A percentile compares a stretch with the other conserved stretches of the same genome.
phyloP scores from a whole-genome alignment of 805 yeast genomes.

The Wickerhamiella brachini region DNA sequence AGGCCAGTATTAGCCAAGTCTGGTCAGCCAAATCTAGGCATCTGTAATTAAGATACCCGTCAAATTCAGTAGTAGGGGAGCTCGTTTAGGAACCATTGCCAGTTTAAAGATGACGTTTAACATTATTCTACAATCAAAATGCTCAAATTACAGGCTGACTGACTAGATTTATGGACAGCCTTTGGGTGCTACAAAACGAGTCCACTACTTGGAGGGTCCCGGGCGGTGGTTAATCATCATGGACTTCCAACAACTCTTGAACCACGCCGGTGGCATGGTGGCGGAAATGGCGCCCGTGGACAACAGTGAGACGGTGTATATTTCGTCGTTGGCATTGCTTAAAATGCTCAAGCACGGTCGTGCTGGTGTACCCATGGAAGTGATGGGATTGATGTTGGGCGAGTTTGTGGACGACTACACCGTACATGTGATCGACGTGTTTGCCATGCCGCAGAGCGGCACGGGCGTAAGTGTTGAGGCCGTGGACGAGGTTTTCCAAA shows the following conservation, averaged over 20 bases:
- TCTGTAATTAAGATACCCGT: too few relatives aligned
- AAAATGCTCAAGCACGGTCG: conserved; percentile 97
- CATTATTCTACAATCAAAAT: too few relatives aligned
- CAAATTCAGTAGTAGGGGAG: too few relatives aligned
- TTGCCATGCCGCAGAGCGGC: conserved; percentile 95
- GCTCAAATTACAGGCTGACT: too few relatives aligned
- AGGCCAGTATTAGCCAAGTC: too few relatives aligned
- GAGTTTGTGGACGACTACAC: conserved; percentile 96
- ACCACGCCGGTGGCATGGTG: conserved; percentile 23
- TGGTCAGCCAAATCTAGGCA: too few relatives aligned
- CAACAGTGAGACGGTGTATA: conserved; percentile 91
- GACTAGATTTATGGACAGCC: too few relatives aligned
- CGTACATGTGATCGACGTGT: conserved; percentile 92
- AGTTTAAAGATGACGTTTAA: too few relatives aligned
- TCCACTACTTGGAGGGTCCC: not conserved
- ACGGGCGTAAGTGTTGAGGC: conserved; percentile 99
- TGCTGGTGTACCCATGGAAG: conserved; percentile 60
- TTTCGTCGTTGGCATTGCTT: conserved; percentile 84
- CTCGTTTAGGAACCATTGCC: too few relatives aligned
- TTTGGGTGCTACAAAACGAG: too few relatives aligned
- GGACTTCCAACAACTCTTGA: conserved; percentile 24
- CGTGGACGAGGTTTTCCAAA: conserved; percentile 96
- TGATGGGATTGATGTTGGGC: conserved; percentile 97
- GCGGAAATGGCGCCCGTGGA: conserved; percentile 74
- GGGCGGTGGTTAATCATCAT: conserved; percentile 8